Conservation (phyloP, 2,329 filamentous ascomycete species). For the Colletotrichum sojae region DNA sequence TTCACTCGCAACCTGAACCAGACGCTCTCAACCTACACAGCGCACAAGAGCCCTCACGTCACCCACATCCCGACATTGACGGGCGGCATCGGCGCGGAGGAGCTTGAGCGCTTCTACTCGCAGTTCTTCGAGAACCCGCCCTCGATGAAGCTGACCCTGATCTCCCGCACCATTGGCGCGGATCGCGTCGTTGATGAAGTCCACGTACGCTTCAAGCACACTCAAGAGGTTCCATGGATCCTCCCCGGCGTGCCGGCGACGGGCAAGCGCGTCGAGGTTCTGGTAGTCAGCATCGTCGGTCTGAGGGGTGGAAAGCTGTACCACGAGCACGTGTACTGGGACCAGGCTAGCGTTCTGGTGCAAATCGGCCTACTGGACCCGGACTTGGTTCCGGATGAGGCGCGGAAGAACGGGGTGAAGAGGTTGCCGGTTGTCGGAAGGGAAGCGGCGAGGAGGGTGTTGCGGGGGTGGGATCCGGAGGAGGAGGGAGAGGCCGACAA, state of each 20-base stretch:
- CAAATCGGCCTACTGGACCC: conserved; percentile 71
- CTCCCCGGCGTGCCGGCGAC: conserved; percentile 72
- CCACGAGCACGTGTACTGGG: conserved; percentile 76
- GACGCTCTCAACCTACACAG: conserved; percentile 72
- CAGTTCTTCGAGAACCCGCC: conserved; percentile 76
- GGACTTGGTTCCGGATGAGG: conserved; percentile 52
- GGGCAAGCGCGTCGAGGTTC: conserved; percentile 64
- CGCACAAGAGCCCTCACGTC: conserved; percentile 76
- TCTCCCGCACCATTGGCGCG: conserved; percentile 75
- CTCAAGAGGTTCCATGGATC: conserved; percentile 71
- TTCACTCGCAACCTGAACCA: conserved; percentile 68
- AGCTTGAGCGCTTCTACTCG: conserved; percentile 74
- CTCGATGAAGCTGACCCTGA: conserved; percentile 71
- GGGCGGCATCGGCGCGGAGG: conserved; percentile 73
- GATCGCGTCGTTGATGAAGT: conserved; percentile 77
- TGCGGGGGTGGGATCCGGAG: conserved; percentile 51
- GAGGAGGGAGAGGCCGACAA: conserved; percentile 61
- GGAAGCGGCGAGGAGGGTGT: conserved; percentile 54
- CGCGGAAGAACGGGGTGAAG: conserved; percentile 52
- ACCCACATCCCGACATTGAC: conserved; percentile 77
- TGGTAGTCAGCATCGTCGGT: conserved; percentile 72
- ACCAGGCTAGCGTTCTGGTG: conserved; percentile 71
- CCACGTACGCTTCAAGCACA: conserved; percentile 71
- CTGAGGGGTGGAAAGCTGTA: conserved; percentile 72
- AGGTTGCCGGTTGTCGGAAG: conserved; percentile 57